Percentiles rank a stretch among this genome's conserved stretches.
phyloP scores from a whole-genome alignment of 2,329 filamentous ascomycete species.

The Juglanconis sp. region DNA sequence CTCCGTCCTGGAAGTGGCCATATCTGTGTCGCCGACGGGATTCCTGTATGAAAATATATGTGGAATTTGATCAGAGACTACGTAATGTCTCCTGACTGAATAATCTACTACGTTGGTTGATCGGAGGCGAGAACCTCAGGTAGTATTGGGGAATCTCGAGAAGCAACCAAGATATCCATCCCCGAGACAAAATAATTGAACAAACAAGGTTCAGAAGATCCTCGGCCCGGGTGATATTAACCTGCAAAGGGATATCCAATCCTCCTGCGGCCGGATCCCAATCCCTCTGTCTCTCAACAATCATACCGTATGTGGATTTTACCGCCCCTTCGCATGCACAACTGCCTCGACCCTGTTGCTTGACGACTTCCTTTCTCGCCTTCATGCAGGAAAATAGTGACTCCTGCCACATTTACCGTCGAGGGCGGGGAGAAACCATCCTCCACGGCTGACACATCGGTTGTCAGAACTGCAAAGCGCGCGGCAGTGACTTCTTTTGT shows the following conservation, averaged over 20 bases:
- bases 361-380: no score
- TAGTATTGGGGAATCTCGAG: no score
- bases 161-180: no score
- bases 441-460: neutral
- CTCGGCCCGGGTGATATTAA: neutral
- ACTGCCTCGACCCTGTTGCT: no score
- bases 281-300: no score
- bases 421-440: neutral
- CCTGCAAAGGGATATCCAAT: no score
- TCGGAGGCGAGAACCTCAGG: no score
- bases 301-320: no score
- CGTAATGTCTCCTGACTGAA: no score
- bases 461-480: neutral
- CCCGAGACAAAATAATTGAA: neutral
- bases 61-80: neutral
- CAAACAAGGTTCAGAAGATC: neutral
- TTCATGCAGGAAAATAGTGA: neutral
- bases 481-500: slow-evolving; percentile 4
- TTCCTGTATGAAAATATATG: neutral
- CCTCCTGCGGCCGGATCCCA: no score
- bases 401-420: neutral
- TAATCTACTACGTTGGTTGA: no score
- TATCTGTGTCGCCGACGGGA: neutral
- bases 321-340: no score
- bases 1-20: slow-evolving; percentile 21